A percentile compares a stretch with the other conserved stretches of the same genome.
These are phyloP conservation scores for Exophiala sp. DNA, from an alignment of 2,329 filamentous ascomycete genomes.

Conservation along the genomic window DNA sequence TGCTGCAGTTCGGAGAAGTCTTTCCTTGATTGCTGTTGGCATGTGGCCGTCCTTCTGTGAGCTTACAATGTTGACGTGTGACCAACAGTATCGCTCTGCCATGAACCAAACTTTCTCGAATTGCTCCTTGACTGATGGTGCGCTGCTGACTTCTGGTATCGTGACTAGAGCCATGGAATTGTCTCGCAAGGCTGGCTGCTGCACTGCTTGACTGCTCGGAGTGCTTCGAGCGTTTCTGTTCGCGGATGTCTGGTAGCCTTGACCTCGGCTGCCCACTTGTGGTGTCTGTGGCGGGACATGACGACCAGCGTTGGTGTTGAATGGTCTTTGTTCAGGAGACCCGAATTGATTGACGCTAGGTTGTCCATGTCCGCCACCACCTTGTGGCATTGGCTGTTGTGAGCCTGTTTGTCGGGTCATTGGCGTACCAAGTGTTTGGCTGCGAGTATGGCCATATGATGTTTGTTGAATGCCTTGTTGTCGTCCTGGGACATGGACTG, in stretches of 20 bases:
- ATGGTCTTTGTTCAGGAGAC: constrained; percentile 12
- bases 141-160: not conserved
- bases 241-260: not conserved
- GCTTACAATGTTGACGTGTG: constrained; percentile 25
- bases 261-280: not conserved
- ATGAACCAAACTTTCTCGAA: constrained; percentile 15
- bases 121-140: not conserved
- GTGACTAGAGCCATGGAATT: not conserved
- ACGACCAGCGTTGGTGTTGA: constrained; percentile 1
- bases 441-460: not conserved
- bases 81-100: constrained; percentile 14
- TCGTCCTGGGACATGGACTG: not conserved
- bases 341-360: constrained; percentile 13
- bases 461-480: constrained; percentile 1
- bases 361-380: not conserved
- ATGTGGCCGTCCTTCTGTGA: constrained; percentile 18
- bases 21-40: constrained; percentile 21
- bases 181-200: not conserved
- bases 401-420: not conserved
- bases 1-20: constrained; percentile 18
- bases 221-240: not conserved
- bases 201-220: not conserved
- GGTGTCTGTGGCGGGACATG: not conserved
- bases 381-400: constrained; percentile 2
- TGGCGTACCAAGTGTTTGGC: not conserved